Conservation (phyloP, 345 rosid species). For the Trapa incisa region DNA sequence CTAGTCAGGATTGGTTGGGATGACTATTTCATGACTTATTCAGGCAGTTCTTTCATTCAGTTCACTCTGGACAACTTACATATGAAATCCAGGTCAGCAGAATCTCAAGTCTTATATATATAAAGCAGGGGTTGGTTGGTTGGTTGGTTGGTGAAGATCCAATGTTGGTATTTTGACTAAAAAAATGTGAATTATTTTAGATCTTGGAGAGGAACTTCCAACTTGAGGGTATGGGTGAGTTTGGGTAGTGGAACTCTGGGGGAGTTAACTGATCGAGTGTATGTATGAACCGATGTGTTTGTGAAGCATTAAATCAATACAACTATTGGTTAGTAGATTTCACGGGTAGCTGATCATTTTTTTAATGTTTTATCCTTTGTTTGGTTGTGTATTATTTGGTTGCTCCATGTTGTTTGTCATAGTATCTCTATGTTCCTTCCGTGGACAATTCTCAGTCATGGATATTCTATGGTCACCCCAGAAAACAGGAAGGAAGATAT, state of each 20-base stretch:
- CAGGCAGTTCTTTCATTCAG: not conserved
- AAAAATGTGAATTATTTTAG: not conserved
- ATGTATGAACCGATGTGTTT: not conserved
- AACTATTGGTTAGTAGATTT: not conserved
- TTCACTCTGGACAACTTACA: not conserved
- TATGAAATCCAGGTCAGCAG: slow-evolving; percentile 3
- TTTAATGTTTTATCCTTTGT: no score
- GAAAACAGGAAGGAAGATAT: no score
- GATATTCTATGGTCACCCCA: not conserved
- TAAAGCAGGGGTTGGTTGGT: not conserved
- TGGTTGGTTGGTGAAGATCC: slow-evolving; percentile 2
- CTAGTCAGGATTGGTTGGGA: not conserved
- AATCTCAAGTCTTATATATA: not conserved
- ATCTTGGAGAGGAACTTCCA: not conserved
- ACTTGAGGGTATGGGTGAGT: not conserved
- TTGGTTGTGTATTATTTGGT: no score
- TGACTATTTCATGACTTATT: not conserved
- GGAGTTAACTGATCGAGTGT: not conserved
- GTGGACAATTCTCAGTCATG: slow-evolving; percentile 1
- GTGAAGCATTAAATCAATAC: not conserved
- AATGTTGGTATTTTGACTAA: not conserved
- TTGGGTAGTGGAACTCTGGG: not conserved
- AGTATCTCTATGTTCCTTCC: not conserved
- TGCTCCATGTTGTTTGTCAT: not conserved
- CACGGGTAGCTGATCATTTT: no score